Evolutionary conservation across 2,329 filamentous ascomycete species (phyloP).

Genomic region (Hypoxylon sp.): DNA sequence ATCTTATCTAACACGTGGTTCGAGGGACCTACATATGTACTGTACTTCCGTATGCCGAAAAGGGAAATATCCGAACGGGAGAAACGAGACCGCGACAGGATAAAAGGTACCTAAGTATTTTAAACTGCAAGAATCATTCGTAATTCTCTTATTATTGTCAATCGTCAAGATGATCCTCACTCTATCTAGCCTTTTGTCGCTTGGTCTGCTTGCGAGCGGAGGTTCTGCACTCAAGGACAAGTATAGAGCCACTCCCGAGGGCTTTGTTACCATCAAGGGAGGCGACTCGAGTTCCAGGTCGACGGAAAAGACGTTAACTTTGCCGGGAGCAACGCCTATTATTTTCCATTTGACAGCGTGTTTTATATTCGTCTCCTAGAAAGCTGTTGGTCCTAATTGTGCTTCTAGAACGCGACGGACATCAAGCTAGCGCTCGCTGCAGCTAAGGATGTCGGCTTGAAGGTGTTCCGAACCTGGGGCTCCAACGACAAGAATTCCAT

Average conservation of each 20-base stretch:
- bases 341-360: constrained; percentile 67
- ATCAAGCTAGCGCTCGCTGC: constrained; percentile 45
- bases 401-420: constrained; percentile 57
- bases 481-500: constrained; percentile 70
- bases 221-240: constrained; percentile 30
- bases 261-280: constrained; percentile 65
- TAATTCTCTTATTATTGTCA: not conserved
- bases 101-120: constrained; percentile 30
- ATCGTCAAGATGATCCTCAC: constrained; percentile 27
- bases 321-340: constrained; percentile 70
- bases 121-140: not conserved
- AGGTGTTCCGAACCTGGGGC: constrained; percentile 69
- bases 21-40: no score
- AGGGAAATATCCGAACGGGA: constrained; percentile 22
- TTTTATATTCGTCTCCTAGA: constrained; percentile 1
- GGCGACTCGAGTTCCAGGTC: constrained; percentile 65
- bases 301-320: constrained; percentile 69
- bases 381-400: not conserved
- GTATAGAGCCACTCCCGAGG: constrained; percentile 41
- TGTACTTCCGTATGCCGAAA: constrained; percentile 33
- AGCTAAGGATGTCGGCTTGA: constrained; percentile 49
- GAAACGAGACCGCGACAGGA: constrained; percentile 4
- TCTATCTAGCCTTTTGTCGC: constrained; percentile 26
- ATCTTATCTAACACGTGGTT: no score
- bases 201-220: constrained; percentile 30